Evolutionary conservation across 2,329 filamentous ascomycete genomes (phyloP).

Genomic region (Leptoxyphium fumago): DNA sequence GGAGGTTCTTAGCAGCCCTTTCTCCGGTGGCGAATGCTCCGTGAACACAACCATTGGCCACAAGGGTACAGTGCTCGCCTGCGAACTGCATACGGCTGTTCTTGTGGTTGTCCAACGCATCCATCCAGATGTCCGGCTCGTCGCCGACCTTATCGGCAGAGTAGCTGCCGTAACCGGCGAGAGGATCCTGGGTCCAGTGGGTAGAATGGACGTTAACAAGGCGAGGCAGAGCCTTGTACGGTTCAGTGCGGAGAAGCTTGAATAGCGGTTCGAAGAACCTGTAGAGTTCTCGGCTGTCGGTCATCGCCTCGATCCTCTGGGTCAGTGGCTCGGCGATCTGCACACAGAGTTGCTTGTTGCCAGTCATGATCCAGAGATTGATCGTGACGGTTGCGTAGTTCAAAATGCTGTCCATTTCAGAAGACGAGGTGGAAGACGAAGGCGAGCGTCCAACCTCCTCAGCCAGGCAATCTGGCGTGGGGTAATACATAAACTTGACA

Average conservation of each 20-base stretch:
- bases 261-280: constrained; percentile 31
- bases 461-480: constrained; percentile 18
- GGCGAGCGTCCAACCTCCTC: constrained; percentile 12
- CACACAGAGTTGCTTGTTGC: constrained; percentile 27
- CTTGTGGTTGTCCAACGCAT: constrained; percentile 24
- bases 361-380: constrained; percentile 31
- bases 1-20: constrained; percentile 25
- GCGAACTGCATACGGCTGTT: constrained; percentile 27
- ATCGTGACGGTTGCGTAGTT: constrained; percentile 30
- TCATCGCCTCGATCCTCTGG: constrained; percentile 30
- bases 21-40: constrained; percentile 31
- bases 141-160: constrained; percentile 32
- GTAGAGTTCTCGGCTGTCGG: constrained; percentile 22
- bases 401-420: constrained; percentile 22
- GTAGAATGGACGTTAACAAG: constrained; percentile 28
- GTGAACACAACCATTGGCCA: constrained; percentile 30
- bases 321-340: constrained; percentile 31
- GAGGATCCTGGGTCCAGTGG: constrained; percentile 29
- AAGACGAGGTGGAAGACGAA: constrained; percentile 19
- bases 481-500: constrained; percentile 27
- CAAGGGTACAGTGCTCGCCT: constrained; percentile 24
- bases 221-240: constrained; percentile 27
- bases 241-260: constrained; percentile 29
- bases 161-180: constrained; percentile 29
- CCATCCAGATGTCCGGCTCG: constrained; percentile 23